phyloP scores from a whole-genome alignment of 116 monocot species.

The Iris pallida region DNA sequence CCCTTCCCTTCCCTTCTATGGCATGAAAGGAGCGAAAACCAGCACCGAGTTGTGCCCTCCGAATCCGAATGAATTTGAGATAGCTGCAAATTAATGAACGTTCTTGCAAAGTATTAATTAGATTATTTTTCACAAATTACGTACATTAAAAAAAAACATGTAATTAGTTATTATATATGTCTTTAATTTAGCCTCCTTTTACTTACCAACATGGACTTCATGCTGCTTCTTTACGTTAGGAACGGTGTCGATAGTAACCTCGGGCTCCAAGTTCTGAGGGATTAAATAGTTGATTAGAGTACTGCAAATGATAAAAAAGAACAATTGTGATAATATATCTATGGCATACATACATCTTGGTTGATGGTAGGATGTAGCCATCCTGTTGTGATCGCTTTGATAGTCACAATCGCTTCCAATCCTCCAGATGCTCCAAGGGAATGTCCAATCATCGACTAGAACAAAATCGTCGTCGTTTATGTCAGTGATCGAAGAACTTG shows the following conservation, averaged over 20 bases:
- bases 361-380: constrained; percentile 68
- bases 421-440: constrained; percentile 57
- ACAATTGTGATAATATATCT: no score
- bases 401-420: constrained; percentile 59
- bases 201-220: constrained; percentile 19
- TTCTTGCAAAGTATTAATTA: background rate
- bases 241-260: constrained; percentile 18
- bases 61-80: constrained; percentile 19
- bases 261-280: constrained; percentile 21
- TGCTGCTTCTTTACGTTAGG: constrained; percentile 17
- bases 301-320: background rate
- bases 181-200: background rate
- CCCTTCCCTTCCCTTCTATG: background rate
- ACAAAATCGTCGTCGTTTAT: background rate
- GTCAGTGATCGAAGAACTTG: background rate
- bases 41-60: constrained; percentile 22
- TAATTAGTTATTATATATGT: background rate
- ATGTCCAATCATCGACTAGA: constrained; percentile 69
- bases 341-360: constrained; percentile 36
- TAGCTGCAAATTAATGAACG: constrained; percentile 10
- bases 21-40: constrained; percentile 19
- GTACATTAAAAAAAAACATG: background rate
- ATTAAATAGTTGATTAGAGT: no score
- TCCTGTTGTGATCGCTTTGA: constrained; percentile 59
- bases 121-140: background rate